Evolutionary conservation across 1,139 yeast species (phyloP).

Genomic region (Hemisphaericaspora xylanilytica): DNA sequence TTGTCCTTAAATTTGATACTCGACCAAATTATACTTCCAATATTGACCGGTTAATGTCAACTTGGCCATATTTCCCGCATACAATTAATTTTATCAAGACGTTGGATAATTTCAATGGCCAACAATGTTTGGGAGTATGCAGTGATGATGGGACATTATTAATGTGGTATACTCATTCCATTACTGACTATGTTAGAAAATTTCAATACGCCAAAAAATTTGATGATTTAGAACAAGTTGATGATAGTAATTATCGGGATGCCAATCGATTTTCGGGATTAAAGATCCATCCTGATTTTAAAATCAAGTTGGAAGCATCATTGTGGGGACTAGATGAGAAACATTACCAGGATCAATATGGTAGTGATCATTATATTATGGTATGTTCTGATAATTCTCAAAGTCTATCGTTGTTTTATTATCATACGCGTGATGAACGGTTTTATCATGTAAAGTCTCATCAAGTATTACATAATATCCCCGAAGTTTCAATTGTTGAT

Average conservation of each 20-base stretch:
- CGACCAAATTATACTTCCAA: slow-evolving; percentile 38
- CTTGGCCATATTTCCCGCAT: slow-evolving; percentile 57
- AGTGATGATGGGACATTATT: slow-evolving; percentile 57
- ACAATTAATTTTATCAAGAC: slow-evolving; percentile 48
- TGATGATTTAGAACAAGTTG: not conserved
- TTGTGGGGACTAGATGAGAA: slow-evolving; percentile 64
- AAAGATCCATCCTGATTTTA: slow-evolving; percentile 33
- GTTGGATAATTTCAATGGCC: slow-evolving; percentile 23
- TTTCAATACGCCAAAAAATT: slow-evolving; percentile 2
- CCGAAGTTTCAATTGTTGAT: slow-evolving; percentile 41
- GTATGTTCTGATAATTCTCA: slow-evolving; percentile 61
- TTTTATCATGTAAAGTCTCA: slow-evolving; percentile 40
- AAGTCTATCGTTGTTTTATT: slow-evolving; percentile 41
- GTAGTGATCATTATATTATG: slow-evolving; percentile 34
- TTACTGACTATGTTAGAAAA: slow-evolving; percentile 15
- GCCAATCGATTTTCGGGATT: slow-evolving; percentile 16
- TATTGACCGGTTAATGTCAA: slow-evolving; percentile 38
- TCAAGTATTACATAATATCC: slow-evolving; percentile 55
- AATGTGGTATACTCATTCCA: slow-evolving; percentile 38
- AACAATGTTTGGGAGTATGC: slow-evolving; percentile 45
- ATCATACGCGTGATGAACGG: slow-evolving; percentile 23
- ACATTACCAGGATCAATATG: slow-evolving; percentile 21
- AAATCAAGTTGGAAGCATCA: slow-evolving; percentile 43
- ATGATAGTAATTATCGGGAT: slow-evolving; percentile 1
- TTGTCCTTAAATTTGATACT: slow-evolving; percentile 36